These are phyloP conservation scores for Saccharomyces uvarum DNA, from an alignment of 1,139 yeast genomes.

Conservation along the genomic window DNA sequence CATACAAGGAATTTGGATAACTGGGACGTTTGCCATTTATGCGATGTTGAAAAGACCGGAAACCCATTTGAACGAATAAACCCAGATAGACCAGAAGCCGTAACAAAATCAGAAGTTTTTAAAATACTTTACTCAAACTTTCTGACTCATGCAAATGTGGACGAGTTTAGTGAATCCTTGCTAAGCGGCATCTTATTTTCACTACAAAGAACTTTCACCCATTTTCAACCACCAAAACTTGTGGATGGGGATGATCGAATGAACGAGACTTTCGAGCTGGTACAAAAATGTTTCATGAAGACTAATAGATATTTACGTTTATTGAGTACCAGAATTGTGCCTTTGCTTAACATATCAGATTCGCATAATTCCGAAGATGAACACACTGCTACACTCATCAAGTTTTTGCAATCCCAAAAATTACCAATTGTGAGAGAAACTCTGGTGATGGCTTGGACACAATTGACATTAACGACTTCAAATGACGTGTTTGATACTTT, in stretches of 20 bases:
- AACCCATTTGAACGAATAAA: conserved; percentile 20
- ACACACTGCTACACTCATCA: conserved; percentile 22
- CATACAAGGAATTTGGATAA: background rate
- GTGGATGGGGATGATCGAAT: conserved; percentile 10
- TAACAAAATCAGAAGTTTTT: conserved; percentile 19
- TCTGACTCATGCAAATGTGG: conserved; percentile 14
- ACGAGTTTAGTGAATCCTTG: conserved; percentile 25
- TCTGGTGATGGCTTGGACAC: conserved; percentile 25
- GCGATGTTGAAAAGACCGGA: conserved; percentile 33
- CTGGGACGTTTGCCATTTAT: conserved; percentile 34
- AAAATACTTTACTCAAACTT: conserved; percentile 21
- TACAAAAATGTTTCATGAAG: conserved; percentile 27
- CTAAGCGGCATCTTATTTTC: conserved; percentile 40
- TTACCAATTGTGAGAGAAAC: conserved; percentile 20
- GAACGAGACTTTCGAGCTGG: conserved; percentile 20
- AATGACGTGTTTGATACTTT: conserved; percentile 29
- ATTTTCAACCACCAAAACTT: conserved; percentile 40
- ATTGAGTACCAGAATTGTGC: conserved; percentile 35
- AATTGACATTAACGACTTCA: conserved; percentile 23
- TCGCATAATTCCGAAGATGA: conserved; percentile 20
- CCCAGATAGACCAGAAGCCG: conserved; percentile 27
- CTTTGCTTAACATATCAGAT: conserved; percentile 25
- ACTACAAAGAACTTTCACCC: conserved; percentile 42
- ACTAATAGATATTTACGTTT: conserved; percentile 48
- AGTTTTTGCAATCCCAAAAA: conserved; percentile 20